A percentile compares a stretch with the other conserved stretches of the same genome.
Conservation (phyloP, 208 protist species). For the Endotrypanum monterogeii region DNA sequence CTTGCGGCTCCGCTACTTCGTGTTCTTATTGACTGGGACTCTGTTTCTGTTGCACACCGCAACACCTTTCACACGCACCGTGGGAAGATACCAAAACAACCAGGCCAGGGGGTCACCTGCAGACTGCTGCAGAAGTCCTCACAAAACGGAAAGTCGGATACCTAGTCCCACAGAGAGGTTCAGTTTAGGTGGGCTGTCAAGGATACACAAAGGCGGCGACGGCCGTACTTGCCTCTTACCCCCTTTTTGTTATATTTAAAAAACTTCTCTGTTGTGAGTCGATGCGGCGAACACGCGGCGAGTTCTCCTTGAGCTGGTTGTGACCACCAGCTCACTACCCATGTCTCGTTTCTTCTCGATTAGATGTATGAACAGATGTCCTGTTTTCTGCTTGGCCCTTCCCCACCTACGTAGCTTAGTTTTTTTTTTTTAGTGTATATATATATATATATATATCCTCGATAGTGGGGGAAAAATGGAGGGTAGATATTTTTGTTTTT, state of each 20-base stretch:
- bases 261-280: neutral
- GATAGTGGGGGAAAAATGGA: no score
- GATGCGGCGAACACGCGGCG: neutral
- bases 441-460: no score
- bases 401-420: neutral
- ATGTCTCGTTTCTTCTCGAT: conserved; percentile 4
- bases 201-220: neutral
- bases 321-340: neutral
- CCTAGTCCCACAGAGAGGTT: neutral
- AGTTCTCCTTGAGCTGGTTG: neutral
- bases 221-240: neutral
- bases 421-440: neutral
- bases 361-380: conserved; percentile 3
- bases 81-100: neutral
- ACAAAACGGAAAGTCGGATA: neutral
- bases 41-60: neutral
- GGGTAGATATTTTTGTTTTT: no score
- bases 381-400: conserved; percentile 15
- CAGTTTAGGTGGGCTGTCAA: neutral
- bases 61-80: neutral
- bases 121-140: neutral
- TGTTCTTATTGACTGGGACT: neutral
- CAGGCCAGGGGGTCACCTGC: neutral
- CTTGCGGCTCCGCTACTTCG: no score
- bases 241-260: conserved; percentile 1